Percentiles rank a stretch among this genome's conserved stretches.
Conservation (phyloP, 176 grass and related monocot genomes). For the Oryza longistaminata region DNA sequence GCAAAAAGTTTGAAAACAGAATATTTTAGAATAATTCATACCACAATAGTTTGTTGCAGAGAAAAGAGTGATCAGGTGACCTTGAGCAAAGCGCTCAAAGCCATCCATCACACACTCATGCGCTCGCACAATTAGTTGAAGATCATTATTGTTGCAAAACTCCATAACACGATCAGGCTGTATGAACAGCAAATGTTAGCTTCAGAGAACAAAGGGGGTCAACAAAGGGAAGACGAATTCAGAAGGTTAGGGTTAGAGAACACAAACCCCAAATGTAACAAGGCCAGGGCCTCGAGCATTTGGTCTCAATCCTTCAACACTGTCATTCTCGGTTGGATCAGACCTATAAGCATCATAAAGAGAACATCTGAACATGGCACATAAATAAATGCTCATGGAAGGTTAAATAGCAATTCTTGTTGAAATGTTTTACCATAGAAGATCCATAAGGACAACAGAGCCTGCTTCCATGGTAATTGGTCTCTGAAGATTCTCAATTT, state of each 20-base stretch:
- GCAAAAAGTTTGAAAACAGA: background rate
- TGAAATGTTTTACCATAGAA: conserved; percentile 67
- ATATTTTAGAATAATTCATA: conserved; percentile 38
- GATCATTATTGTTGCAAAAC: conserved; percentile 98
- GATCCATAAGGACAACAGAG: conserved; percentile 98
- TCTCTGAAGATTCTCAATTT: conserved; percentile 96
- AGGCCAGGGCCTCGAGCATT: conserved; percentile 96
- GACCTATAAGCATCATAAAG: conserved; percentile 67
- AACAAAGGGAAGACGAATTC: conserved; percentile 25
- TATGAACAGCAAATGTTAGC: conserved; percentile 37
- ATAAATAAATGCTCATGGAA: conserved; percentile 14
- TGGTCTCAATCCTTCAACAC: conserved; percentile 92
- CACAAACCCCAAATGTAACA: conserved; percentile 98
- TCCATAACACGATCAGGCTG: conserved; percentile 99
- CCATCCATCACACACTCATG: conserved; percentile 99
- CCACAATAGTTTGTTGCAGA: conserved; percentile 99
- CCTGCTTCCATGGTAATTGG: conserved; percentile 99
- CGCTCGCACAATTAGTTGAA: conserved; percentile 96
- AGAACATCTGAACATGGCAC: background rate
- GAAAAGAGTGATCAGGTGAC: conserved; percentile 98
- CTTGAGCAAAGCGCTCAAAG: conserved; percentile 99
- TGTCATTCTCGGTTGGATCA: conserved; percentile 98
- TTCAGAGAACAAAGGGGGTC: conserved; percentile 25
- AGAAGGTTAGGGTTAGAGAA: conserved; percentile 11
- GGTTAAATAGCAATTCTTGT: background rate